A percentile compares a stretch with the other conserved stretches of the same genome.
phyloP scores from a whole-genome alignment of 1,284 basidiomycete genomes.

The Rhodotorula sp. region DNA sequence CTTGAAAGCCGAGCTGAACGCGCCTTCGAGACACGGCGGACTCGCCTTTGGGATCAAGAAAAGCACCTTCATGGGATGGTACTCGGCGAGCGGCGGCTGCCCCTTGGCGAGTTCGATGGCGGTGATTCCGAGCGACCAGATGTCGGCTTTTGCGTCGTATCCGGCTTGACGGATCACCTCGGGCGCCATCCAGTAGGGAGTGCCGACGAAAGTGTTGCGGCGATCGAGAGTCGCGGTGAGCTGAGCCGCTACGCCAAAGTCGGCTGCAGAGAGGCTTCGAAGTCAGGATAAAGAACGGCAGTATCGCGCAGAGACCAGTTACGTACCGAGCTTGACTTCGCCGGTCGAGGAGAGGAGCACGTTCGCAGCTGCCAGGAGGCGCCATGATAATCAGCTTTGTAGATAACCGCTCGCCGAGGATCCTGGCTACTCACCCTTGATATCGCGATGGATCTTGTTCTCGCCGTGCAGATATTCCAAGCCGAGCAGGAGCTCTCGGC shows the following conservation, averaged over 20 bases:
- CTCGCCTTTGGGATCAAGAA: slow-evolving; percentile 62
- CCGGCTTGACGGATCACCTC: slow-evolving; percentile 96
- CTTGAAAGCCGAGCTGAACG: slow-evolving; percentile 79
- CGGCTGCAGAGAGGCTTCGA: slow-evolving; percentile 62
- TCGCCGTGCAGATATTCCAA: slow-evolving; percentile 92
- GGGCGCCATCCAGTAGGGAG: slow-evolving; percentile 97
- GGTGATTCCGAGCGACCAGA: slow-evolving; percentile 54
- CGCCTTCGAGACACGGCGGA: slow-evolving; percentile 81
- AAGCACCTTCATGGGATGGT: slow-evolving; percentile 54
- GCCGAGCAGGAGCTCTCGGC: slow-evolving; percentile 87
- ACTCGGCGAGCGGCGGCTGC: slow-evolving; percentile 53
- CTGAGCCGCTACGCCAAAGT: slow-evolving; percentile 93
- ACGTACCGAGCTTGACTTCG: slow-evolving; percentile 76
- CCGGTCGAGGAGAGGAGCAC: slow-evolving; percentile 84
- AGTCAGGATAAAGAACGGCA: no score
- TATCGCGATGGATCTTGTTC: slow-evolving; percentile 90
- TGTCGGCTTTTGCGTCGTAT: slow-evolving; percentile 53
- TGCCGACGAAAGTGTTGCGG: slow-evolving; percentile 87
- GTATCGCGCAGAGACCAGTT: background rate
- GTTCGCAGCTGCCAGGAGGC: slow-evolving; percentile 64
- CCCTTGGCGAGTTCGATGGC: slow-evolving; percentile 54
- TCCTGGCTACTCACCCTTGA: slow-evolving; percentile 62
- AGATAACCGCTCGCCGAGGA: no score
- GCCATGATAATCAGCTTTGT: background rate
- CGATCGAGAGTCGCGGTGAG: slow-evolving; percentile 71